Evolutionary conservation across 305 asterid genomes (phyloP).

Genomic region (Solanum hybrid): DNA sequence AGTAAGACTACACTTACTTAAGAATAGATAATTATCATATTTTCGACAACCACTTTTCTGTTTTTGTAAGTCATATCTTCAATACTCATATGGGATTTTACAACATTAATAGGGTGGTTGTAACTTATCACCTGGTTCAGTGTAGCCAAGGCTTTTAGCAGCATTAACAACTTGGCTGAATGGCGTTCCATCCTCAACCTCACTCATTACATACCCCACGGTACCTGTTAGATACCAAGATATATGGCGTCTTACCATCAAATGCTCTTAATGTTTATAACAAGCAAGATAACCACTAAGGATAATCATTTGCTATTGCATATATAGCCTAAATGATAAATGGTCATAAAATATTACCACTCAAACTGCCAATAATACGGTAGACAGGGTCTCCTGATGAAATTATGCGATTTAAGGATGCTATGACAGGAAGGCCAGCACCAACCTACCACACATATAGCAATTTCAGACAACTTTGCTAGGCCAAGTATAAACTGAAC

Average conservation of each 20-base stretch:
- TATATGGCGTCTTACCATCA: constrained; percentile 2
- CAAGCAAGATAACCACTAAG: background rate
- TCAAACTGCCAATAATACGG: constrained; percentile 79
- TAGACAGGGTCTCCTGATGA: constrained; percentile 76
- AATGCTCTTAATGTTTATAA: background rate
- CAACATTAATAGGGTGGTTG: background rate
- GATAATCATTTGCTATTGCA: background rate
- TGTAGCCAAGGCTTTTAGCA: constrained; percentile 86
- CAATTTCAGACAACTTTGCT: background rate
- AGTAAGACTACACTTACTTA: background rate
- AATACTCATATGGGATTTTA: background rate
- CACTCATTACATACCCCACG: constrained; percentile 91
- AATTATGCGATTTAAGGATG: constrained; percentile 68
- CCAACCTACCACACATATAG: constrained; percentile 58
- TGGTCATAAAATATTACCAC: constrained; percentile 38
- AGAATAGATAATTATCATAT: background rate
- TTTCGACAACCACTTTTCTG: background rate
- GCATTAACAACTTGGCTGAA: constrained; percentile 77
- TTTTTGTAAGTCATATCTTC: no score
- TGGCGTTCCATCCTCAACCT: constrained; percentile 78
- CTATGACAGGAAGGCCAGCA: constrained; percentile 94
- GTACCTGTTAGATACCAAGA: constrained; percentile 51
- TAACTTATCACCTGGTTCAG: constrained; percentile 74
- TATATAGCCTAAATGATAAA: background rate
- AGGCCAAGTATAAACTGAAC: background rate